Evolutionary conservation across 306 rosid genomes (phyloP).

Genomic region (Quercus variabilis): DNA sequence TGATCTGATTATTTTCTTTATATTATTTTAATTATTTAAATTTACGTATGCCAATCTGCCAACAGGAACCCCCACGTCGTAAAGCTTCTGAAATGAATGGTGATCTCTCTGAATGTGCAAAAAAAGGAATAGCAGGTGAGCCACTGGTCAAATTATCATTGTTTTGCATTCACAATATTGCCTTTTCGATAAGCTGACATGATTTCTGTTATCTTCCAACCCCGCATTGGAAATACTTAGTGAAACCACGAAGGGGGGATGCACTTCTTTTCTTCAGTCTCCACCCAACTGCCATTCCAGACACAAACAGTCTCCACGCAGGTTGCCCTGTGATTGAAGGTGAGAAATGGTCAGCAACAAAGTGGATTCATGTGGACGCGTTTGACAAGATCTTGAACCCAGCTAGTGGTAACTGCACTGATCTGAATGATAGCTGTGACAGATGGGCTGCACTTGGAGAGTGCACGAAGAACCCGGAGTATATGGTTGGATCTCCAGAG

Average conservation of each 20-base stretch:
- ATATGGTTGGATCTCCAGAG: constrained; percentile 83
- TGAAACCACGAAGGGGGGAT: constrained; percentile 91
- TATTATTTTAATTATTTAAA: constrained; percentile 20
- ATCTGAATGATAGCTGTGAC: constrained; percentile 72
- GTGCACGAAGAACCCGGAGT: constrained; percentile 78
- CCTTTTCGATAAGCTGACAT: constrained; percentile 7
- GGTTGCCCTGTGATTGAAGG: constrained; percentile 98
- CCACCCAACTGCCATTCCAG: constrained; percentile 69
- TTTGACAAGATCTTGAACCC: constrained; percentile 56
- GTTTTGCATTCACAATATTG: not conserved
- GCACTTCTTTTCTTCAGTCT: constrained; percentile 99
- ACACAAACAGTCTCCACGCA: constrained; percentile 80
- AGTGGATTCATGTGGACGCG: constrained; percentile 93
- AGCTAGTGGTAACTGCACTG: constrained; percentile 56
- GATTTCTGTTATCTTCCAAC: constrained; percentile 11
- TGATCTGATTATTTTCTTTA: not conserved
- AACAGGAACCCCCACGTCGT: constrained; percentile 59
- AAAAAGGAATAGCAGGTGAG: constrained; percentile 88
- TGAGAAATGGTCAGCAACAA: constrained; percentile 99
- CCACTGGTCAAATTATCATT: constrained; percentile 1
- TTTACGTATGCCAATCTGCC: constrained; percentile 17
- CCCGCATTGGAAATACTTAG: constrained; percentile 32
- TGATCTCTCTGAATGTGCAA: constrained; percentile 90
- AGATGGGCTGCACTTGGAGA: constrained; percentile 98
- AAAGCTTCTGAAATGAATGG: constrained; percentile 45